A percentile compares a stretch with the other conserved stretches of the same genome.
Evolutionary conservation across 441 rosid genomes (phyloP).

Genomic region (Pelargonium myrrhifolium): DNA sequence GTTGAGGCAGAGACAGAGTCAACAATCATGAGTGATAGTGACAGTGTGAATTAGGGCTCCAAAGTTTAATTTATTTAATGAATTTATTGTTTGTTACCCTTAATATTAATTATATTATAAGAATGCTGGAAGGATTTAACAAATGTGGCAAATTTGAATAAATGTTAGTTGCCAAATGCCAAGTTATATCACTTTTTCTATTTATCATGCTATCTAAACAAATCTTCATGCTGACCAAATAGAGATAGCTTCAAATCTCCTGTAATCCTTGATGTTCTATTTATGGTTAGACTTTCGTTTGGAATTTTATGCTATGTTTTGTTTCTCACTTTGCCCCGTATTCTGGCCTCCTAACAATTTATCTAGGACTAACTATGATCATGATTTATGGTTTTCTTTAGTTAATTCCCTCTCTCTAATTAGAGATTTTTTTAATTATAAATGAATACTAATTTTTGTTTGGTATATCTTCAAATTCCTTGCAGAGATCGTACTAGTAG

Average conservation of each 20-base stretch:
- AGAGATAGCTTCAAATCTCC: too few relatives aligned
- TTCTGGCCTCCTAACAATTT: too few relatives aligned
- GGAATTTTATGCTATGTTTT: too few relatives aligned
- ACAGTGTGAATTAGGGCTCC: too few relatives aligned
- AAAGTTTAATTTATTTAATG: too few relatives aligned
- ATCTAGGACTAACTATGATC: not conserved
- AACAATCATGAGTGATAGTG: too few relatives aligned
- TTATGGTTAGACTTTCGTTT: too few relatives aligned
- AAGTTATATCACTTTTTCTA: not conserved
- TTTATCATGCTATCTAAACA: not conserved
- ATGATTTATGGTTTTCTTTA: not conserved
- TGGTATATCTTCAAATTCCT: constrained; percentile 26
- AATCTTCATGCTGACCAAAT: too few relatives aligned
- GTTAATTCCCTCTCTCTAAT: not conserved
- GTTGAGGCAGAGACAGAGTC: too few relatives aligned
- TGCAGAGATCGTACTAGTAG: constrained; percentile 85
- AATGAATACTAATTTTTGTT: not conserved
- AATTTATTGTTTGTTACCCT: too few relatives aligned
- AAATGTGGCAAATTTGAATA: not conserved
- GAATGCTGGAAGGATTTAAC: not conserved
- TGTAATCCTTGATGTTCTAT: too few relatives aligned
- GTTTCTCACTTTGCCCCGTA: too few relatives aligned
- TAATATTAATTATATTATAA: not conserved
- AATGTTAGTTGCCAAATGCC: not conserved
- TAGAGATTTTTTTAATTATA: not conserved